Evolutionary conservation across 768 basidiomycete species (phyloP).

Genomic region (Collybia nuda): DNA sequence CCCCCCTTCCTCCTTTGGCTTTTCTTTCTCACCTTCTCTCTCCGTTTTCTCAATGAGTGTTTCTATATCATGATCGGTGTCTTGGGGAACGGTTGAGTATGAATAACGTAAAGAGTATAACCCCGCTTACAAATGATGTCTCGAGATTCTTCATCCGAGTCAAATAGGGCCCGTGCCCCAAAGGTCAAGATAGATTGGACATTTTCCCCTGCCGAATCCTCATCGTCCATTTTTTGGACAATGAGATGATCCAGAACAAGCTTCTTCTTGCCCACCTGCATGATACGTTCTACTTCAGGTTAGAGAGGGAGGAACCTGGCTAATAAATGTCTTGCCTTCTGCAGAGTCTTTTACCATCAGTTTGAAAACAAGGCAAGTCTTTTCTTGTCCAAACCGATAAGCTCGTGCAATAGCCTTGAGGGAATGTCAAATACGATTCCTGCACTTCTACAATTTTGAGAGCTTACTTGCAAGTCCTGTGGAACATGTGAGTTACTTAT

Average conservation of each 20-base stretch:
- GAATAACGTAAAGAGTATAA: not conserved
- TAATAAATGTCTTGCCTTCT: constrained; percentile 52
- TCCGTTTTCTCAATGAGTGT: constrained; percentile 87
- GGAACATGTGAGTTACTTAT: not conserved
- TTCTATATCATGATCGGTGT: constrained; percentile 80
- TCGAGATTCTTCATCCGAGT: constrained; percentile 53
- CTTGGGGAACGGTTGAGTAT: constrained; percentile 31
- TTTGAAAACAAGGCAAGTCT: constrained; percentile 94
- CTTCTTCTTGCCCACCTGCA: constrained; percentile 94
- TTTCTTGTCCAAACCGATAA: constrained; percentile 93
- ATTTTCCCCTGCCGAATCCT: constrained; percentile 67
- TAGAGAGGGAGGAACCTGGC: not conserved
- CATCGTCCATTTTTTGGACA: constrained; percentile 94
- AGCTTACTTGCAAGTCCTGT: constrained; percentile 84
- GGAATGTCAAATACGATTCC: constrained; percentile 3
- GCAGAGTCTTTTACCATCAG: constrained; percentile 94
- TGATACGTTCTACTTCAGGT: constrained; percentile 72
- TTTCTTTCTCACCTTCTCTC: constrained; percentile 59
- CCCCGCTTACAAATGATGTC: constrained; percentile 67
- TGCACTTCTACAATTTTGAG: no score
- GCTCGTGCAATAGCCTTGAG: constrained; percentile 88
- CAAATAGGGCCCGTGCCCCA: constrained; percentile 85
- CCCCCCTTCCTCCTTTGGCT: constrained; percentile 46
- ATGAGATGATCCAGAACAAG: constrained; percentile 92
- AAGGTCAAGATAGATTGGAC: constrained; percentile 88